A percentile compares a stretch with the other conserved stretches of the same genome.
Evolutionary conservation across 2,329 filamentous ascomycete species (phyloP).

Genomic region (Microcyclospora pomicola): DNA sequence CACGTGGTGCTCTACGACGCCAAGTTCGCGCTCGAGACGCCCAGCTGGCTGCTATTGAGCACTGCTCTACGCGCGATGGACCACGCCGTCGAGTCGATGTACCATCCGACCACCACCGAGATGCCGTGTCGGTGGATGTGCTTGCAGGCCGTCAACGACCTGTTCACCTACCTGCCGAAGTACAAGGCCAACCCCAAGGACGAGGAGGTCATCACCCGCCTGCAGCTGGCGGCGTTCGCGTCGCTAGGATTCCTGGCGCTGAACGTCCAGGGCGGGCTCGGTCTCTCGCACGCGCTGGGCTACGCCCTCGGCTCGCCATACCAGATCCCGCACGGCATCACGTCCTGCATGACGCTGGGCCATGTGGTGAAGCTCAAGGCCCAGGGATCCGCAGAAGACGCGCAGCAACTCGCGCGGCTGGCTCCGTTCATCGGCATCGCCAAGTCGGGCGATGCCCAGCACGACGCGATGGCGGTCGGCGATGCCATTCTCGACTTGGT

Average conservation of each 20-base stretch:
- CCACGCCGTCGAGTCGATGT: slow-evolving; percentile 39
- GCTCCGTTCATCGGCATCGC: slow-evolving; percentile 30
- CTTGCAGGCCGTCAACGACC: slow-evolving; percentile 30
- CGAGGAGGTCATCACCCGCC: slow-evolving; percentile 35
- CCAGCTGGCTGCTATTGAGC: slow-evolving; percentile 34
- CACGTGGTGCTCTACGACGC: slow-evolving; percentile 41
- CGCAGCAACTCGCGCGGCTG: slow-evolving; percentile 32
- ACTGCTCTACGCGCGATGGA: slow-evolving; percentile 42
- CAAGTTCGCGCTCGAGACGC: slow-evolving; percentile 38
- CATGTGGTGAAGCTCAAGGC: slow-evolving; percentile 42
- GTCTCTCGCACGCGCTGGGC: slow-evolving; percentile 28
- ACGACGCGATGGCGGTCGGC: slow-evolving; percentile 33
- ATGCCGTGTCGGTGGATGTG: slow-evolving; percentile 35
- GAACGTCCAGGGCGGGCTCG: slow-evolving; percentile 38
- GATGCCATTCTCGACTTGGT: slow-evolving; percentile 33
- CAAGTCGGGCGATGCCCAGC: slow-evolving; percentile 26
- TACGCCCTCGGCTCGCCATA: slow-evolving; percentile 44
- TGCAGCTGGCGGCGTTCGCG: slow-evolving; percentile 40
- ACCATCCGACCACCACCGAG: slow-evolving; percentile 39
- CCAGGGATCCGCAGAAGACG: slow-evolving; percentile 27
- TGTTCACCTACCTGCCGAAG: slow-evolving; percentile 36
- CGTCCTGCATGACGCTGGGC: slow-evolving; percentile 40
- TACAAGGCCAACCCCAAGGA: slow-evolving; percentile 34
- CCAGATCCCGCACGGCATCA: slow-evolving; percentile 43
- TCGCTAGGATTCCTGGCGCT: slow-evolving; percentile 37